Conservation (phyloP, 2,329 filamentous ascomycete species). For the Knufia petricola region DNA sequence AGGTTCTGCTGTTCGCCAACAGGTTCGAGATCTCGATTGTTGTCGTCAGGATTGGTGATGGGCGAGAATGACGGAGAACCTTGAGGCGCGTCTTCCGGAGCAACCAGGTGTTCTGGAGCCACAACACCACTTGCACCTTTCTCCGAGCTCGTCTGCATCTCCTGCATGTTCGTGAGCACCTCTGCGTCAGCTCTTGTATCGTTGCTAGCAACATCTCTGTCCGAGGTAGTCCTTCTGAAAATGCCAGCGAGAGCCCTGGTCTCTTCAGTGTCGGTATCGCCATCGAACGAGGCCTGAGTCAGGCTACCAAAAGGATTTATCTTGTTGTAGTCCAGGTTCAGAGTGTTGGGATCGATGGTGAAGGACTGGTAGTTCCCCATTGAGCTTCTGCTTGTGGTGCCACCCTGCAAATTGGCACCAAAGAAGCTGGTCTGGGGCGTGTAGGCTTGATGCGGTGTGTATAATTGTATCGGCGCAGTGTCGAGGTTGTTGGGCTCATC, state of each 20-base stretch:
- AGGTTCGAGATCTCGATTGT: neutral
- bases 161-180: neutral
- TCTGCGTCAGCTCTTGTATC: neutral
- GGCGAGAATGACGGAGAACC: constrained; percentile 5
- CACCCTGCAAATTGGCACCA: constrained; percentile 6
- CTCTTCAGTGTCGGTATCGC: constrained; percentile 9
- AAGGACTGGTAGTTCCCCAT: constrained; percentile 21
- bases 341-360: constrained; percentile 8
- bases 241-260: constrained; percentile 1
- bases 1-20: neutral
- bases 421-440: neutral
- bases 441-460: neutral
- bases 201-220: neutral
- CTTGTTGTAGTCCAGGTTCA: constrained; percentile 17
- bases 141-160: constrained; percentile 4
- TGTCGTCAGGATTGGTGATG: constrained; percentile 5
- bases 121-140: neutral
- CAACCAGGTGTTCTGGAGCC: neutral
- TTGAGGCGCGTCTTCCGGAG: neutral
- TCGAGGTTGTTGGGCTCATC: neutral
- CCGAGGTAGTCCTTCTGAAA: neutral
- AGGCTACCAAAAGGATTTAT: constrained; percentile 21
- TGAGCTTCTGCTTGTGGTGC: constrained; percentile 16
- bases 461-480: neutral
- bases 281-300: constrained; percentile 17